Conservation (phyloP, 1,284 basidiomycete species). For the Vanrija sp. region DNA sequence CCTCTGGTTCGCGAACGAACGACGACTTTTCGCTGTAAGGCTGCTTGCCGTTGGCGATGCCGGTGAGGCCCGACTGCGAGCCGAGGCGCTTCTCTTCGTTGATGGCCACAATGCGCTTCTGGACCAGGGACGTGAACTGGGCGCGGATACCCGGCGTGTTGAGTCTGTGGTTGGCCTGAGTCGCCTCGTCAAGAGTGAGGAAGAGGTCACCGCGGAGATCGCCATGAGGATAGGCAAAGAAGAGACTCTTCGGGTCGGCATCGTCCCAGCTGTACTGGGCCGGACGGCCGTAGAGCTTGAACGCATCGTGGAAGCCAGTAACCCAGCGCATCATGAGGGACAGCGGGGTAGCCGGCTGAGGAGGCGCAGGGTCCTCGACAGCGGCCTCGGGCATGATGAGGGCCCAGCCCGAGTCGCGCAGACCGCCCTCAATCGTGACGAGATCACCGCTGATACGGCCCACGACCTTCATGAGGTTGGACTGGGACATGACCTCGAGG, state of each 20-base stretch:
- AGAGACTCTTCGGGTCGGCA: constrained; percentile 56
- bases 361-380: constrained; percentile 41
- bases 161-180: constrained; percentile 66
- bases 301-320: constrained; percentile 79
- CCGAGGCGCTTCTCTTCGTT: constrained; percentile 4
- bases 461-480: constrained; percentile 84
- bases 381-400: constrained; percentile 79
- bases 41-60: constrained; percentile 3
- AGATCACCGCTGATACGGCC: constrained; percentile 75
- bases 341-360: constrained; percentile 32
- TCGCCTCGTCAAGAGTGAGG: constrained; percentile 78
- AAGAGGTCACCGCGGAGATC: constrained; percentile 60
- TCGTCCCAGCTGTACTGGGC: constrained; percentile 81
- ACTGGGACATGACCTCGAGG: constrained; percentile 81
- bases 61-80: too few species aligned
- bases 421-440: constrained; percentile 50
- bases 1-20: background rate
- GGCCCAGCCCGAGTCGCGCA: constrained; percentile 69
- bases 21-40: constrained; percentile 11
- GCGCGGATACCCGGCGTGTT: constrained; percentile 66
- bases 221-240: constrained; percentile 47
- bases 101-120: constrained; percentile 57
- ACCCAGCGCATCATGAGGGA: constrained; percentile 94
- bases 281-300: constrained; percentile 77
- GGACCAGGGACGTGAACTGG: constrained; percentile 61